Evolutionary conservation across 2,329 filamentous ascomycete genomes (phyloP).

Genomic region (Arachnopeziza araneosa): DNA sequence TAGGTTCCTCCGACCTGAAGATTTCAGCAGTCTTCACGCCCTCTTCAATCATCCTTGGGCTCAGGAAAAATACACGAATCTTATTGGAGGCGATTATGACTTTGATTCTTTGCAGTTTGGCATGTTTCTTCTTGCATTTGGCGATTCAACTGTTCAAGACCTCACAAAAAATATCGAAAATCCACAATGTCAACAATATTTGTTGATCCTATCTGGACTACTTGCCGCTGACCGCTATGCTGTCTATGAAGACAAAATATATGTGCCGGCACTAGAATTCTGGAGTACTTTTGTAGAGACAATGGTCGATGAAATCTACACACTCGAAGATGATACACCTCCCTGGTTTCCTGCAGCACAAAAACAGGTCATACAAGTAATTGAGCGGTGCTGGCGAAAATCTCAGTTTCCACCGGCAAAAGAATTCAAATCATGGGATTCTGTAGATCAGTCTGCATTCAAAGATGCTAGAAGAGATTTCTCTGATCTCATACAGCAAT

Average conservation of each 20-base stretch:
- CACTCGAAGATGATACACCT: slow-evolving; percentile 33
- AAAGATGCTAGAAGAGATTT: slow-evolving; percentile 71
- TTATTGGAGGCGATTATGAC: slow-evolving; percentile 56
- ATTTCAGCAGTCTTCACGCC: slow-evolving; percentile 52
- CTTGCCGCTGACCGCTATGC: slow-evolving; percentile 61
- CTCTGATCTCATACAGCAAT: slow-evolving; percentile 68
- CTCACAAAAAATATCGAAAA: slow-evolving; percentile 50
- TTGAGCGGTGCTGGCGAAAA: slow-evolving; percentile 63
- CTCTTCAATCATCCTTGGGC: slow-evolving; percentile 59
- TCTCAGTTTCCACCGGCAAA: slow-evolving; percentile 54
- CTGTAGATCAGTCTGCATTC: slow-evolving; percentile 61
- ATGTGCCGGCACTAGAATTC: slow-evolving; percentile 68
- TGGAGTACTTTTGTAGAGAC: slow-evolving; percentile 74
- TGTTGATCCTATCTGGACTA: slow-evolving; percentile 58
- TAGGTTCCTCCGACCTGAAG: slow-evolving; percentile 52
- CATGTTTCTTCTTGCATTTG: slow-evolving; percentile 62
- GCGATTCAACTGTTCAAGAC: slow-evolving; percentile 56
- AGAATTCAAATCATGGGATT: slow-evolving; percentile 61
- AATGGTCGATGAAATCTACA: slow-evolving; percentile 52
- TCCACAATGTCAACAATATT: slow-evolving; percentile 42
- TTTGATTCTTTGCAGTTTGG: slow-evolving; percentile 62
- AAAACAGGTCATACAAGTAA: slow-evolving; percentile 54
- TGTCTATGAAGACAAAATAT: slow-evolving; percentile 68
- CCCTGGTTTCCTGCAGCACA: slow-evolving; percentile 56
- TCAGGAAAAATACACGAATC: slow-evolving; percentile 45